Evolutionary conservation across 352 stramenopile genomes (phyloP).

Genomic region (Globisporangium takayamanum): DNA sequence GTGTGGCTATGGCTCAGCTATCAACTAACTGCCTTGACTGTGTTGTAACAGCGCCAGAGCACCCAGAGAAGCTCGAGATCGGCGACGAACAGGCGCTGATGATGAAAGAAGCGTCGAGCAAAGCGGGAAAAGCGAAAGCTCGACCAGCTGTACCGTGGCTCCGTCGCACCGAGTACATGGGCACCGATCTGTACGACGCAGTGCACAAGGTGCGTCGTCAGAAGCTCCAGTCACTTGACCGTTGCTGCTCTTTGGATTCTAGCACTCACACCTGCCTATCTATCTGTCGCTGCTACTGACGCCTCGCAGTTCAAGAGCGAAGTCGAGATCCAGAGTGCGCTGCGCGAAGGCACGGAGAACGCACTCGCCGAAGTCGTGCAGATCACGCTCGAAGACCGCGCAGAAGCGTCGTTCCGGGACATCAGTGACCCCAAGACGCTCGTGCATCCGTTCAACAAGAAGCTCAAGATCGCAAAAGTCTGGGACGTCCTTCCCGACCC

Average conservation of each 20-base stretch:
- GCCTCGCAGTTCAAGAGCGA: conserved; percentile 66
- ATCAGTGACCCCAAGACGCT: conserved; percentile 58
- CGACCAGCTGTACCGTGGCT: conserved; percentile 75
- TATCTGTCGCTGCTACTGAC: background rate
- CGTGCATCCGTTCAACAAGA: conserved; percentile 79
- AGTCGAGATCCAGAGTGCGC: conserved; percentile 73
- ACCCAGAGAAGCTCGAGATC: conserved; percentile 49
- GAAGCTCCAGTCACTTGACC: background rate
- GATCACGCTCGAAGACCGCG: conserved; percentile 65
- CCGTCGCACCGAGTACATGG: conserved; percentile 81
- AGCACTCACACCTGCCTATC: background rate
- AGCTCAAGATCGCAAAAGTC: conserved; percentile 69
- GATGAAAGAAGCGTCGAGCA: conserved; percentile 66
- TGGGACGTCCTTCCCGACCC: conserved; percentile 83
- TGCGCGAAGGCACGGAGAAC: conserved; percentile 78
- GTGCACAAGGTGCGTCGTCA: conserved; percentile 52
- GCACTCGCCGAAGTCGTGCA: conserved; percentile 69
- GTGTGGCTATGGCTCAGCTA: background rate
- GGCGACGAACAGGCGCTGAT: conserved; percentile 72
- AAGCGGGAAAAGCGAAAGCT: conserved; percentile 50
- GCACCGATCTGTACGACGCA: conserved; percentile 77
- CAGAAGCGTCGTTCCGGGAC: conserved; percentile 72
- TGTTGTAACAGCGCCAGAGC: conserved; percentile 29
- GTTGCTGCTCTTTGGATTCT: background rate
- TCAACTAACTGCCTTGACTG: too few species aligned